Base-by-base conservation (phyloP, 2,329 filamentous ascomycete species). In the Huntiella bhutanensis region DNA sequence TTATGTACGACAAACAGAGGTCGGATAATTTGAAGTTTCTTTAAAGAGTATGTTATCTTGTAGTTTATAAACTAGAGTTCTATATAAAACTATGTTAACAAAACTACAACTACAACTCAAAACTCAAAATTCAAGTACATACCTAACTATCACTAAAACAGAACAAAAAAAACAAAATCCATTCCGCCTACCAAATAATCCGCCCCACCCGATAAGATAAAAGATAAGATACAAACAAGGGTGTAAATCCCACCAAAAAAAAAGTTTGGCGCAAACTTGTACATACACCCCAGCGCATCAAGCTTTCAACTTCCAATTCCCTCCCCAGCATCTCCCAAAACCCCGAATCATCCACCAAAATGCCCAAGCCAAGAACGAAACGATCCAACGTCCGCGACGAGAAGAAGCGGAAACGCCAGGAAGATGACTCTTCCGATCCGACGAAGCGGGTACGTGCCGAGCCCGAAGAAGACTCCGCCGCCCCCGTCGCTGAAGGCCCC, bases 301-400 rank as follows among this genome's bases (percentile, higher is more conserved):
- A 37, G 22, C 36, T 16, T n/a, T 22, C 32, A 33, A 48, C 28
- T 10, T 19, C 16, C 35, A 13, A 38, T 34, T 13, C 11, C 13
- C 16, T n/a, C 17, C 11, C 11, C 15, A 8, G 4, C 15, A 39
- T 13, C 39, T 33, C 13, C 12, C 5, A n/a, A 11, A 19, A 5
- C 15, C 40, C n/a, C 7, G 7, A 34, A 35, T 6, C 36, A 34
- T 16, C 47, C 37, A 32, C 48, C 50, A 58, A 49, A 45, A 67
- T 65, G 64, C 63, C 62, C 10, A 66, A 66, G 53, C 64, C 63
- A 41, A 59, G 64, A 51, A 64, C 63, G 13, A 66, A 65, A 54
- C 57, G 63, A 51, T 60, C 60, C 43, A 55, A 52, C 19, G 52
- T 55, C 15, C 63, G 62, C 53, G 60, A 65, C 28, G 62, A 64